Conservation (phyloP, 192 early-diverging fungal species). For the Backusella westeae region DNA sequence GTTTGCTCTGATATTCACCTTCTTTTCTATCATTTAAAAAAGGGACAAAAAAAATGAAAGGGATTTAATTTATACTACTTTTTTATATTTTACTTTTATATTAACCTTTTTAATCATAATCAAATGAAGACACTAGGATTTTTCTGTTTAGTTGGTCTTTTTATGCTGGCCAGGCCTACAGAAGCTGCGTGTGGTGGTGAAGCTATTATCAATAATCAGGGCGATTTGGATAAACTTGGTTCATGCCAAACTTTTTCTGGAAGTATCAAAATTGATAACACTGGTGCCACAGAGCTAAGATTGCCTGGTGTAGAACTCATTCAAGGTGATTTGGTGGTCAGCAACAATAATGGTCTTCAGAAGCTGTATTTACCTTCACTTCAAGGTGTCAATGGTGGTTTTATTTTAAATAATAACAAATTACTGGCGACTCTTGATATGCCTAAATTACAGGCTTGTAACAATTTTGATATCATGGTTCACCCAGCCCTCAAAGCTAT, state of each 20-base stretch:
- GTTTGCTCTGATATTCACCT: background rate
- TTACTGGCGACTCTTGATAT: constrained; percentile 15
- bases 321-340: constrained; percentile 24
- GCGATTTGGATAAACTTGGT: constrained; percentile 27
- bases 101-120: background rate
- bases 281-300: constrained; percentile 8
- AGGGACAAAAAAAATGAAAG: background rate
- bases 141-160: background rate
- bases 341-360: constrained; percentile 21
- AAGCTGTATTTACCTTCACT: constrained; percentile 14
- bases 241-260: constrained; percentile 28
- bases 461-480: constrained; percentile 16
- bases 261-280: constrained; percentile 26
- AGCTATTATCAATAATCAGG: constrained; percentile 15
- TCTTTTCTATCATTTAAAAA: background rate
- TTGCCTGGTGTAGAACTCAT: constrained; percentile 17
- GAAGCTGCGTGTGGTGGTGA: constrained; percentile 23
- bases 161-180: background rate
- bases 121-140: background rate
- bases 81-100: background rate
- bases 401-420: constrained; percentile 26
- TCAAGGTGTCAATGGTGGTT: constrained; percentile 28
- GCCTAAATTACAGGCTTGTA: constrained; percentile 1
- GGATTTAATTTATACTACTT: background rate
- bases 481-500: constrained; percentile 21